Percentiles rank a stretch among this genome's conserved stretches.
These are phyloP conservation scores for Huntiella decipiens DNA, from an alignment of 2,329 filamentous ascomycete genomes.

Conservation along the genomic window DNA sequence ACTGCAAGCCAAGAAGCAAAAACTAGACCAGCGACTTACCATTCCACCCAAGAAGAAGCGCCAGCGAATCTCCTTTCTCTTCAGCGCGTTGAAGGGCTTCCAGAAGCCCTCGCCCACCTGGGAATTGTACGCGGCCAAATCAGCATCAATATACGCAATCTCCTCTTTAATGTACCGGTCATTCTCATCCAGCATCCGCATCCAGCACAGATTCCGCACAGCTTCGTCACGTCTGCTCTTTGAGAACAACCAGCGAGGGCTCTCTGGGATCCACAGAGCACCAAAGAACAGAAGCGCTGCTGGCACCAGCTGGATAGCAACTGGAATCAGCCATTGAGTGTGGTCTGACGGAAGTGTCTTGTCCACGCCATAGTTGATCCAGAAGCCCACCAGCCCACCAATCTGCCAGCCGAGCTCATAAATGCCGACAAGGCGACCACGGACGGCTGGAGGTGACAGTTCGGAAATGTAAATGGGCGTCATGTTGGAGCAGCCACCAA, in stretches of 20 bases:
- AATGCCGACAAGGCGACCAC: conserved; percentile 45
- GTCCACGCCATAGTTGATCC: conserved; percentile 50
- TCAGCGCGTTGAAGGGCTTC: conserved; percentile 45
- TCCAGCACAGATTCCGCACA: conserved; percentile 41
- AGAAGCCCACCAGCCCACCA: conserved; percentile 44
- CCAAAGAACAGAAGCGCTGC: conserved; percentile 42
- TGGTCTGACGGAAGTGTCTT: conserved; percentile 50
- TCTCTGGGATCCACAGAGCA: conserved; percentile 46
- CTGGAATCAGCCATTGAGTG: conserved; percentile 51
- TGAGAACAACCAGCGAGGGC: conserved; percentile 49
- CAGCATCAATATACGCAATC: conserved; percentile 48
- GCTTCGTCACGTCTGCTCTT: conserved; percentile 41
- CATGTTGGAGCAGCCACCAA: conserved; percentile 44
- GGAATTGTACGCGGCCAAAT: conserved; percentile 43
- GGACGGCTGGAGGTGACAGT: conserved; percentile 40
- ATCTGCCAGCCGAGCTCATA: conserved; percentile 49
- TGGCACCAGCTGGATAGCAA: conserved; percentile 45
- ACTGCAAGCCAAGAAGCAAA: too few species aligned
- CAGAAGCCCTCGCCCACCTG: conserved; percentile 55
- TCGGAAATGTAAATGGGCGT: conserved; percentile 45
- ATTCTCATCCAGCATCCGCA: conserved; percentile 35
- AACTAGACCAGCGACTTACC: conserved; percentile 1
- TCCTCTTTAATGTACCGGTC: conserved; percentile 56
- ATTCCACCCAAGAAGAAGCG: conserved; percentile 55
- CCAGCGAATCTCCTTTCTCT: conserved; percentile 41